These are phyloP conservation scores for Pichia sp. DNA, from an alignment of 1,139 yeast genomes.

Conservation along the genomic window DNA sequence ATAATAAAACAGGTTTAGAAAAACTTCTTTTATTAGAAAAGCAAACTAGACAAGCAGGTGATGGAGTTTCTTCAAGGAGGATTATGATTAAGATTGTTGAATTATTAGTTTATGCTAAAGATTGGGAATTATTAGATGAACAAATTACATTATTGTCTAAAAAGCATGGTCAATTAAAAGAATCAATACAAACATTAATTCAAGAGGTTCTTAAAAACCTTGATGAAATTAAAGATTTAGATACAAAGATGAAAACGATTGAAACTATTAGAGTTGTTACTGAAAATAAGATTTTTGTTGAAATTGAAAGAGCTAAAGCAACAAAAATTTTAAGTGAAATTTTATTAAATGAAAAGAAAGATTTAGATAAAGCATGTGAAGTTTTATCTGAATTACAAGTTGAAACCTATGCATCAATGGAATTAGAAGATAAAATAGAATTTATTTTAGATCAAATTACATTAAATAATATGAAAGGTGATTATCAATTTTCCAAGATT, in stretches of 20 bases:
- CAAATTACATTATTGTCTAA: conserved; percentile 74
- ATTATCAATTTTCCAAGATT: conserved; percentile 77
- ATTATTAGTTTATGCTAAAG: conserved; percentile 50
- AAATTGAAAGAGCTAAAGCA: conserved; percentile 91
- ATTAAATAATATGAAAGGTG: conserved; percentile 77
- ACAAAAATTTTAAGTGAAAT: conserved; percentile 78
- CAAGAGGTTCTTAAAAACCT: conserved; percentile 64
- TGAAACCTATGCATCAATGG: conserved; percentile 96
- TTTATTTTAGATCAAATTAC: conserved; percentile 87
- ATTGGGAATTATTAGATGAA: conserved; percentile 80
- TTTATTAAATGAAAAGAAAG: conserved; percentile 55
- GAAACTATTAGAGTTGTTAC: conserved; percentile 81
- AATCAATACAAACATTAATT: conserved; percentile 74
- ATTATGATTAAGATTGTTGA: conserved; percentile 69
- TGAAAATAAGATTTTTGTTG: conserved; percentile 91
- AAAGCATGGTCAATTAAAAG: conserved; percentile 93
- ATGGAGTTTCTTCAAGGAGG: conserved; percentile 82
- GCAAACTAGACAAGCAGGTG: conserved; percentile 94
- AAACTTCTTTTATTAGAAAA: conserved; percentile 77
- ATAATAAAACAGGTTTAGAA: conserved; percentile 70
- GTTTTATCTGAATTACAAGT: conserved; percentile 91
- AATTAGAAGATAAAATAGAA: conserved; percentile 80
- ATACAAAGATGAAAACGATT: conserved; percentile 66
- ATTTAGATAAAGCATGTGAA: conserved; percentile 84
- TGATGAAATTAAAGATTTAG: conserved; percentile 49